Base-by-base conservation (phyloP, 2,329 filamentous ascomycete species). In the Alternaria arborescens region DNA sequence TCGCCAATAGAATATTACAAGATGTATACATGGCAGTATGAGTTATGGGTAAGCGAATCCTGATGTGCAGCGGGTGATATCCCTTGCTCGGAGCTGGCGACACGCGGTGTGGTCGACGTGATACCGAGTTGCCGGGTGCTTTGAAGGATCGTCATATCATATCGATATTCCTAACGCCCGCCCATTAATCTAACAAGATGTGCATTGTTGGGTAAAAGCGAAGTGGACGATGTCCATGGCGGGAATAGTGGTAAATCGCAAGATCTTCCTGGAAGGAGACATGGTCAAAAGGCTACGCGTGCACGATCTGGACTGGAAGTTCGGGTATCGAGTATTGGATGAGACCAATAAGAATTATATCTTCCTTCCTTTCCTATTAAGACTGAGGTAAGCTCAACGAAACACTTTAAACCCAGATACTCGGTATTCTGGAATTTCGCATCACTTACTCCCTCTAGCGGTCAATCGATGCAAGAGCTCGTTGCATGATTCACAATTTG, bases 401-500 rank as follows among this genome's bases (percentile, higher is more conserved):
- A 50, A 50, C 46, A 36, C n/a, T 14, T n/a, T 38, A 16, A 4
- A 50, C 18, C 46, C 55, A 57, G 16, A 14, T 28, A 28, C 40
- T 44, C 20, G 12, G 47, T 44, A 41, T 16, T 38, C 18, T 26
- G 22, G 8, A 30, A 51, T 42, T 38, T 47, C 41, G 41, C 47
- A 53, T 38, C 8, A 48, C 10, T 34, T 38, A 52, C 55, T 20
- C 36, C 24, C 47, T 52, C 18, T 16, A 26, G 38, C 10, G 32
- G 24, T 50, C 24, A 20, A 36, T 26, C 18, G 18, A 42, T 36
- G 8, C 38, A 43, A 30, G n/a, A 42, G 3, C 5, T 24, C 8
- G 7, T 22, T 16, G 26, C 51, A 53, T 53, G 51, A 43, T 34
- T 66, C 52, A 81, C 52, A 80, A 55, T 71, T 82, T 81, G 36